These are phyloP conservation scores for Tolypocladium tropicale DNA, from an alignment of 2,329 filamentous ascomycete species.

Conservation along the genomic window DNA sequence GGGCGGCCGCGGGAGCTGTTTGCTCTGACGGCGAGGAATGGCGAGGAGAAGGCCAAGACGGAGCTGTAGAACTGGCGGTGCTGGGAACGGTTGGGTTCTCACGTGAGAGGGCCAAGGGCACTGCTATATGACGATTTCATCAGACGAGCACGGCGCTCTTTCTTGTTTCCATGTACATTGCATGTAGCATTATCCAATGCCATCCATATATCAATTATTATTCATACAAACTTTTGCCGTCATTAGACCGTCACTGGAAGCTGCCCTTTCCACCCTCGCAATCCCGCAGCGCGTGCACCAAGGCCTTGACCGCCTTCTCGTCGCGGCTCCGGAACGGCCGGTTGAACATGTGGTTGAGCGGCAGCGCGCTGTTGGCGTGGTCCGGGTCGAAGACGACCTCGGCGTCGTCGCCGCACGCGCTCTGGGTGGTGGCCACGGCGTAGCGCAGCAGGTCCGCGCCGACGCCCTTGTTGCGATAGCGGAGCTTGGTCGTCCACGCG, in stretches of 20 bases:
- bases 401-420: conserved; percentile 50
- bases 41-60: neutral
- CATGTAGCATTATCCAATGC: neutral
- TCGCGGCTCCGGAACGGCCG: conserved; percentile 45
- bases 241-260: conserved; percentile 1
- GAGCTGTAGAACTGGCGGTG: conserved; percentile 3
- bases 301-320: conserved; percentile 35
- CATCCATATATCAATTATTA: neutral
- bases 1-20: conserved; percentile 45
- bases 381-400: conserved; percentile 60
- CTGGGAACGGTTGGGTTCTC: no score
- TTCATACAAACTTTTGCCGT: neutral
- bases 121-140: neutral
- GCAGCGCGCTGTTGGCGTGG: conserved; percentile 60
- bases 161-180: neutral
- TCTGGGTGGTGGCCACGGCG: conserved; percentile 54
- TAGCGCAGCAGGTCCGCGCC: conserved; percentile 63
- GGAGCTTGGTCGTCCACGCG: conserved; percentile 67
- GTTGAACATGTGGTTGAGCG: conserved; percentile 52
- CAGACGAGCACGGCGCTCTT: neutral
- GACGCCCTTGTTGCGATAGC: conserved; percentile 60
- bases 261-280: conserved; percentile 4
- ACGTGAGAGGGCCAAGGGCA: neutral
- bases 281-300: conserved; percentile 21
- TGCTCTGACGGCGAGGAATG: conserved; percentile 24